These are phyloP conservation scores for Colletotrichum higginsianum DNA, from an alignment of 2,329 filamentous ascomycete species.

Conservation along the genomic window DNA sequence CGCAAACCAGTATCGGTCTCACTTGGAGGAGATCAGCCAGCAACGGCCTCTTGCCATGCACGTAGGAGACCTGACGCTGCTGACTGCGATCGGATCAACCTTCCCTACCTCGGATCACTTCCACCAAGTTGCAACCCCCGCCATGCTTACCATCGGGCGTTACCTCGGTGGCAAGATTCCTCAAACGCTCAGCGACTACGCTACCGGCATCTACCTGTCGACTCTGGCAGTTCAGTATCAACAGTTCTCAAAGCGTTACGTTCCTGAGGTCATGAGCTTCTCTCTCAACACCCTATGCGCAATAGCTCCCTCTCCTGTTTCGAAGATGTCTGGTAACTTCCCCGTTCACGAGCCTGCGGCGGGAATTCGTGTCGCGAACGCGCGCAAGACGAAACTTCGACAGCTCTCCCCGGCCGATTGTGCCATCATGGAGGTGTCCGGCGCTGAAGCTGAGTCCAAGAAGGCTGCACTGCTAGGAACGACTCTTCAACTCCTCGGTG, in stretches of 20 bases:
- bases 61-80: slow-evolving; percentile 82
- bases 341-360: slow-evolving; percentile 71
- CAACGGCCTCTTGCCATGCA: slow-evolving; percentile 66
- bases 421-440: slow-evolving; percentile 46
- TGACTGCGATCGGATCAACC: slow-evolving; percentile 86
- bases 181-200: slow-evolving; percentile 74
- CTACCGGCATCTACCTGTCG: slow-evolving; percentile 83
- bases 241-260: slow-evolving; percentile 84
- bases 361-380: slow-evolving; percentile 65
- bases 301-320: slow-evolving; percentile 70
- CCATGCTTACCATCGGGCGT: slow-evolving; percentile 85
- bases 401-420: slow-evolving; percentile 75
- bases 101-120: slow-evolving; percentile 98
- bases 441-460: slow-evolving; percentile 46
- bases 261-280: slow-evolving; percentile 91
- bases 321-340: slow-evolving; percentile 67
- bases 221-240: slow-evolving; percentile 89
- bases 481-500: slow-evolving; percentile 75
- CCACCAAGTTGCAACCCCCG: slow-evolving; percentile 93
- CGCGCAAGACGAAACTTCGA: slow-evolving; percentile 58
- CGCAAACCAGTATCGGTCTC: slow-evolving; percentile 81
- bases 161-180: slow-evolving; percentile 86
- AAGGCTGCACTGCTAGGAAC: slow-evolving; percentile 75
- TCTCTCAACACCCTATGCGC: slow-evolving; percentile 80
- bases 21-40: slow-evolving; percentile 71